Conservation (phyloP, 768 basidiomycete species). For the Lentinus tigrinus region DNA sequence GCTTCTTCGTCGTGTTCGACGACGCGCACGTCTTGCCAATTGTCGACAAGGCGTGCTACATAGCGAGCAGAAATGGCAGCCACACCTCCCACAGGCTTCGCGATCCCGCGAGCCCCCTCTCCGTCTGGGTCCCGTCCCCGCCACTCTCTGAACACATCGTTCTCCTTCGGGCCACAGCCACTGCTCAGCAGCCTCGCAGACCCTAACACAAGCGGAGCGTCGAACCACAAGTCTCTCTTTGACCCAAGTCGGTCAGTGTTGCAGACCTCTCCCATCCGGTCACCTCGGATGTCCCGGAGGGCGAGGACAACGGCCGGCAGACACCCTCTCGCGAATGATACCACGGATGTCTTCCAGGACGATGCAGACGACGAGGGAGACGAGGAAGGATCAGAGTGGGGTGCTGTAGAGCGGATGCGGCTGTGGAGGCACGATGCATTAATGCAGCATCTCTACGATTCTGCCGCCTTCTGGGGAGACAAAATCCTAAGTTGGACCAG, state of each 20-base stretch:
- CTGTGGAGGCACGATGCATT: conserved; percentile 97
- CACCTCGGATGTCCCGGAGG: conserved; percentile 56
- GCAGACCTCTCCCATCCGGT: conserved; percentile 68
- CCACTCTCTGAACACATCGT: conserved; percentile 73
- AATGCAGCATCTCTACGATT: conserved; percentile 97
- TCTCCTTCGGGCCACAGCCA: conserved; percentile 80
- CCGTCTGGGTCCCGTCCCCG: conserved; percentile 49
- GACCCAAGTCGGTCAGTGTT: conserved; percentile 83
- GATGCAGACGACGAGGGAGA: conserved; percentile 49
- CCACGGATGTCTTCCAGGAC: conserved; percentile 73
- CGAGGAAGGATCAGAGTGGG: conserved; percentile 56
- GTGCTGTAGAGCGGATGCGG: conserved; percentile 92
- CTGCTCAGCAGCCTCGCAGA: conserved; percentile 71
- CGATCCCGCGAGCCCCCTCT: conserved; percentile 27
- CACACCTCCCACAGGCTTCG: conserved; percentile 24
- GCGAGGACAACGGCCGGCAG: conserved; percentile 48
- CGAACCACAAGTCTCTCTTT: conserved; percentile 55
- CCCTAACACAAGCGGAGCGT: conserved; percentile 59
- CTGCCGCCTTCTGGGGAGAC: conserved; percentile 98
- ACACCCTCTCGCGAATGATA: conserved; percentile 80
- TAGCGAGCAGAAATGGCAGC: conserved; percentile 16
- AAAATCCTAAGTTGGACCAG: conserved; percentile 96
- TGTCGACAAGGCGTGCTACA: background rate
- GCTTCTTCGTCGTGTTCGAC: background rate
- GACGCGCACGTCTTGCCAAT: background rate